Evolutionary conservation across 225 moss, liverwort and hornwort genomes (phyloP), one percentile per base, ranked within the genome.

Genomic region (Polytrichum formosum): DNA sequence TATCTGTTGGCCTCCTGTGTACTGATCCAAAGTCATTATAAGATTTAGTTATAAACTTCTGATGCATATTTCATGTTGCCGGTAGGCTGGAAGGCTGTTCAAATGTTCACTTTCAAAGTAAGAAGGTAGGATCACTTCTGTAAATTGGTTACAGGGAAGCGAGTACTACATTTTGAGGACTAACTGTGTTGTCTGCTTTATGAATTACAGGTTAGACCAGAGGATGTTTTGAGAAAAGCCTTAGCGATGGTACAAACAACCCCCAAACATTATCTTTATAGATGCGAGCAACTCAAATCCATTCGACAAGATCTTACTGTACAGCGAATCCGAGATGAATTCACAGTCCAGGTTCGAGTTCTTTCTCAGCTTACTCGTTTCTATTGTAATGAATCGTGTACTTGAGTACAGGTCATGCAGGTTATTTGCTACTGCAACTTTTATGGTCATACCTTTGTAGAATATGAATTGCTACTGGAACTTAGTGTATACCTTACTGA

Each of bases 261-360:
- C 5, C 9, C 75, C 16, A 98, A 92, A 76, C 91, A 78, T 75
- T 98, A 98, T 59, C 63, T 98, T 76, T 98, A 80, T 69, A 92
- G 80, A 82, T 98, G 98, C 71, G 98, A 98, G 82, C 98, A 98
- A 73, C 26, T 98, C 28, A 98, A 94, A 82, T 98, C 98, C 6
- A 94, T 98, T 67, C 98, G 98, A 2, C 98, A 98, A 76, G 98
- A 98, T 76, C 88, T 98, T 37, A 98, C 98, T 25, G 92, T 98
- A 25, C 98, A 98, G 74, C 90, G 98, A 64, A 94, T 98, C 70
- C 85, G 94, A 13, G 83, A 94, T 79, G 91, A 92, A 70, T 81
- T 98, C 26, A 98, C 98, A 0, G 94, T 91, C 70, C 83, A 90
- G 89, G 88, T 89, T 22, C 55, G 54, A 53, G 75, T 73, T 67